These are phyloP conservation scores for Xylaria arbuscula DNA, from an alignment of 2,329 filamentous ascomycete genomes.

Conservation along the genomic window DNA sequence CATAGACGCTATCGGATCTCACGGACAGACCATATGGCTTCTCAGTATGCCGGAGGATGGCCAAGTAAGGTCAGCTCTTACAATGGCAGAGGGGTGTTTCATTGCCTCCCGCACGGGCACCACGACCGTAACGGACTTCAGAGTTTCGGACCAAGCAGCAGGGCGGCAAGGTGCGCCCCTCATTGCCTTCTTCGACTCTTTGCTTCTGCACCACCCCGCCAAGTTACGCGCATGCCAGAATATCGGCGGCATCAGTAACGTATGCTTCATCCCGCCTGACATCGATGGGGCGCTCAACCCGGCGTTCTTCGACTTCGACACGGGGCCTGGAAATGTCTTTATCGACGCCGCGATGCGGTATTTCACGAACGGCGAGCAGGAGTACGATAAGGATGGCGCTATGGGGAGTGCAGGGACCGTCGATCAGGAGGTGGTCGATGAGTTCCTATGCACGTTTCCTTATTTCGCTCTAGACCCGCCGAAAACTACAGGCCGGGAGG, in stretches of 20 bases:
- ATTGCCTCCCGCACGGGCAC: conserved; percentile 66
- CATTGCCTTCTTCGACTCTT: conserved; percentile 67
- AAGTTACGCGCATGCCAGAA: conserved; percentile 70
- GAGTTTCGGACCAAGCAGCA: conserved; percentile 66
- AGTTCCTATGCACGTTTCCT: conserved; percentile 58
- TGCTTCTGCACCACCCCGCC: conserved; percentile 66
- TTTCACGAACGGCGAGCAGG: conserved; percentile 61
- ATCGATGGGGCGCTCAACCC: conserved; percentile 50
- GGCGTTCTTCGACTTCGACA: conserved; percentile 63
- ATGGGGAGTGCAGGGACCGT: conserved; percentile 62
- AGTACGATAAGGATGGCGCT: conserved; percentile 63
- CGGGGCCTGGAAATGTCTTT: conserved; percentile 66
- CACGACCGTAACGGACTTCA: conserved; percentile 69
- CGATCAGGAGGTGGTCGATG: conserved; percentile 62
- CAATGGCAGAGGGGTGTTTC: conserved; percentile 68
- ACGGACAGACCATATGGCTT: conserved; percentile 70
- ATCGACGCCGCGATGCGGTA: conserved; percentile 67
- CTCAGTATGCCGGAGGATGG: conserved; percentile 62
- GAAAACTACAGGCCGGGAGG: conserved; percentile 69
- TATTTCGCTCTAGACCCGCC: conserved; percentile 65
- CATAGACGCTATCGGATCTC: conserved; percentile 67
- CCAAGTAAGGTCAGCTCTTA: conserved; percentile 61
- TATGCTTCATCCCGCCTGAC: conserved; percentile 68
- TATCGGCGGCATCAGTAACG: conserved; percentile 70
- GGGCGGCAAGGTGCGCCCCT: conserved; percentile 66